Evolutionary conservation across 1,284 basidiomycete genomes (phyloP).

Genomic region (Ganoderma leucocontextum): DNA sequence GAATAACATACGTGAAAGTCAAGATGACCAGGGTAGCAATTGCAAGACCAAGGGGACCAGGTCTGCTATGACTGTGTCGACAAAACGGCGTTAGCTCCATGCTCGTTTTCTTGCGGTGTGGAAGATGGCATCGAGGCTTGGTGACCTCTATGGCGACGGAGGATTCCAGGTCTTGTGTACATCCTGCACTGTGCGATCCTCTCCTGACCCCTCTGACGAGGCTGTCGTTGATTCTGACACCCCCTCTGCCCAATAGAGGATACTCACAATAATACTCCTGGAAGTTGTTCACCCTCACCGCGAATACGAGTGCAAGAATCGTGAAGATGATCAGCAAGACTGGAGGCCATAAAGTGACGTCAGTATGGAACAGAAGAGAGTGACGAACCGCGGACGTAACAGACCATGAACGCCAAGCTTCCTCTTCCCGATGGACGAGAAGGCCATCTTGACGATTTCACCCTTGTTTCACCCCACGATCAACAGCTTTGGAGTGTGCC

Average conservation of each 20-base stretch:
- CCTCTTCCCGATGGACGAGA: constrained; percentile 31
- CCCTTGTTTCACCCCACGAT: background rate
- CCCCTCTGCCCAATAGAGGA: background rate
- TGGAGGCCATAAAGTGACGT: background rate
- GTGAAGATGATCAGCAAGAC: constrained; percentile 52
- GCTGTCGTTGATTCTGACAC: background rate
- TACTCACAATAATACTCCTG: constrained; percentile 67
- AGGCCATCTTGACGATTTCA: constrained; percentile 17
- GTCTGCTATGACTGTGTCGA: constrained; percentile 57
- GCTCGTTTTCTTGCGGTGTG: background rate
- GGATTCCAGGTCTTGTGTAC: too few relatives aligned
- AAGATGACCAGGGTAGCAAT: constrained; percentile 57
- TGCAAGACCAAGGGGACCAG: constrained; percentile 66
- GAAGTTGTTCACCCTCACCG: constrained; percentile 61
- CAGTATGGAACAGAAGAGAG: background rate
- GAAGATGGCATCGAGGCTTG: background rate
- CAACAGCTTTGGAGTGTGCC: background rate
- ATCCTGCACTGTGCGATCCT: too few relatives aligned
- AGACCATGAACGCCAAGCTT: constrained; percentile 34
- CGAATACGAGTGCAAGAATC: constrained; percentile 59
- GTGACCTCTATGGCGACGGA: background rate
- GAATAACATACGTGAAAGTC: constrained; percentile 47
- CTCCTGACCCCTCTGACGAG: too few relatives aligned
- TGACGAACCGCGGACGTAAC: background rate
- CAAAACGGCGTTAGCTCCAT: background rate